These are phyloP conservation scores for Fusarium anthophilum DNA, from an alignment of 2,329 filamentous ascomycete genomes.

Conservation along the genomic window DNA sequence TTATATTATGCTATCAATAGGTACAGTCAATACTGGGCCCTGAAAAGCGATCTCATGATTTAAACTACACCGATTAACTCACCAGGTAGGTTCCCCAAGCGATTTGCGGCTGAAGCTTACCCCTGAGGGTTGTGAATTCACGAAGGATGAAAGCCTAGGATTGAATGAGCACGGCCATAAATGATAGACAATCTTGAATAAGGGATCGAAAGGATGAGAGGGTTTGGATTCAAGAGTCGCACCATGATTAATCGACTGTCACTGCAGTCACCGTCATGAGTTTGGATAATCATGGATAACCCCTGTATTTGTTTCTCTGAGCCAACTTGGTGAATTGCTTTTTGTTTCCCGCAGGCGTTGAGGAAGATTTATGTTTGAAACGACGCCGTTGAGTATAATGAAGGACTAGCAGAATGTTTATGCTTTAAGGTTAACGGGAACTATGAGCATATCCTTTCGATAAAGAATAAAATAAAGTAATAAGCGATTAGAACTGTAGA, in stretches of 20 bases:
- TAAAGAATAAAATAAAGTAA: not conserved
- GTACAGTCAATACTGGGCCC: too few species aligned
- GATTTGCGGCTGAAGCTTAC: conserved; percentile 25
- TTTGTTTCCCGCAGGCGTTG: not conserved
- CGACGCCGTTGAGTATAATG: too few species aligned
- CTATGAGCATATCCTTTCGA: not conserved
- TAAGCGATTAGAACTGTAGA: not conserved
- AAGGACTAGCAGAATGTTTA: not conserved
- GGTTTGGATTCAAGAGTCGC: conserved; percentile 5
- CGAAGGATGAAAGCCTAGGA: conserved; percentile 17
- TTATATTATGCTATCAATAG: too few species aligned
- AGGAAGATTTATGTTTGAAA: not conserved
- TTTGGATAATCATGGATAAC: not conserved
- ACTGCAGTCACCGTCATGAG: not conserved
- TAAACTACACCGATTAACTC: not conserved
- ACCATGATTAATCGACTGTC: too few species aligned
- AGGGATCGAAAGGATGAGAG: not conserved
- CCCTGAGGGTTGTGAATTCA: conserved; percentile 3
- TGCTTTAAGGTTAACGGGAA: conserved; percentile 2
- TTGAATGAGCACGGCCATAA: not conserved
- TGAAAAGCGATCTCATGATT: not conserved
- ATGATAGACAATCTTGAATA: not conserved
- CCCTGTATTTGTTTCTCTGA: conserved; percentile 7
- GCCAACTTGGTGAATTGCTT: not conserved
- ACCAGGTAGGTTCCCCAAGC: not conserved